Evolutionary conservation across 257 asterid species (phyloP), one percentile per base, ranked within the genome.

Genomic region (Pogostemon cablin): DNA sequence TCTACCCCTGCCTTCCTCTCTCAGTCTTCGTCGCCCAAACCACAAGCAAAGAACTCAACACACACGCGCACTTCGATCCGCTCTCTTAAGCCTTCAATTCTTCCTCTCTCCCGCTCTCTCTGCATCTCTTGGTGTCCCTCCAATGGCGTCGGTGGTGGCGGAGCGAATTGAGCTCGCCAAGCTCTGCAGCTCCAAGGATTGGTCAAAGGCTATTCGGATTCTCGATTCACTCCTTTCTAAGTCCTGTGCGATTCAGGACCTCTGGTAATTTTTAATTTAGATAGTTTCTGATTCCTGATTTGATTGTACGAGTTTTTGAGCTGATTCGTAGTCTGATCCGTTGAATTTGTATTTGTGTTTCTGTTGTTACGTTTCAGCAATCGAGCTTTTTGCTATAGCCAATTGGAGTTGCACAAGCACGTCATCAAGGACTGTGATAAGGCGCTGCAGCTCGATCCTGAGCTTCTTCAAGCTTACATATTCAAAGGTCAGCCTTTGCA

Each of bases 151-250:
- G 75, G 81, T 83, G 55, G 80, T 80, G 79, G 78, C 84, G 56
- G 89, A 87, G 78, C 84, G 99, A 62, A 77, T 86, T 62, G 88
- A 93, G 81, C 91, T 93, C 55, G 96, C 90, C 66, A 89, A 84
- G 89, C 93, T 87, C 32, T 93, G 99, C 82, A 69, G 86, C 82
- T 76, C 96, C 40, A 91, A 85, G 82, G 98, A 93, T 74, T 93
- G 99, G 99, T 93, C 99, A 52, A 93, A 91, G 86, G 99, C 99
- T 10, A 93, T 93, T 58, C 97, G 99, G 42, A 76, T 89, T 77
- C 96, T 93, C 80, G 97, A 93, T 85, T 84, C 91, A 54, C 86
- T 93, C 67, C 80, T 93, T 12, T 75, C 96, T 7, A 75, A 75
- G 62, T 81, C 95, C 60, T 84, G 83, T 76, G 73, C 57, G 79